Base-by-base conservation (phyloP, 1,139 yeast genomes). In the Kodamaea plutei region DNA sequence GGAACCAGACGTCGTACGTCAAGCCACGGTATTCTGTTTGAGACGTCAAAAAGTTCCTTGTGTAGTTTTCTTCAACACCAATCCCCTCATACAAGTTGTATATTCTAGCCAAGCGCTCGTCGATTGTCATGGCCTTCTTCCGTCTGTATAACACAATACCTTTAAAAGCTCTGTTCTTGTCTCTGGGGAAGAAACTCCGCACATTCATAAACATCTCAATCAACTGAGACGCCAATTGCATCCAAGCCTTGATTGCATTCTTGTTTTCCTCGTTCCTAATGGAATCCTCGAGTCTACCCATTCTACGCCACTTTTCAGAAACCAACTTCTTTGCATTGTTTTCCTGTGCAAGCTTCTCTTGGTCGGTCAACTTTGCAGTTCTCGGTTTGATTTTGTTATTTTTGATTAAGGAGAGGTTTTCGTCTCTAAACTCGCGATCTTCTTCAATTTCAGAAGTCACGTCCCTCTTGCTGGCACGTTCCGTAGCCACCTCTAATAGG, bases 181-280 rank as follows among this genome's bases (percentile, higher is more conserved):
- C 94, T 29, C 77, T 67, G 1, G 91, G 85, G 50, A 84, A 89
- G 43, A 91, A 84, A 44, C 76, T 76, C 35, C 80, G 73, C 6
- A 85, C 88, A 34, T 79, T 75, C 18, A 83, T 74, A 50, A 91
- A 89, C 41, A 84, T 76, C 48, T 85, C 95, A 28, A 89, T 76
- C 34, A 93, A 65, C 40, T 84, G 94, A 3, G 84, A 74, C 0
- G 94, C 96, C 8, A 81, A 64, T 40, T 87, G 87, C 43, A 84
- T 70, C 97, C 97, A 91, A 8, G 87, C 76, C 9, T 73, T 65
- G 0, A 79, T 74, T 5, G 93, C 87, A 8, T 79, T 75, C 7
- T 56, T 52, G 34, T 82, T 82, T 21, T 28, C 31, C 3, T 78
- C 79, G 9, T 54, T 54, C 19, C 61, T 63, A 24, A 78, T 56